Base-by-base conservation (phyloP, 768 basidiomycete genomes). In the Hortiboletus flavorubellus region DNA sequence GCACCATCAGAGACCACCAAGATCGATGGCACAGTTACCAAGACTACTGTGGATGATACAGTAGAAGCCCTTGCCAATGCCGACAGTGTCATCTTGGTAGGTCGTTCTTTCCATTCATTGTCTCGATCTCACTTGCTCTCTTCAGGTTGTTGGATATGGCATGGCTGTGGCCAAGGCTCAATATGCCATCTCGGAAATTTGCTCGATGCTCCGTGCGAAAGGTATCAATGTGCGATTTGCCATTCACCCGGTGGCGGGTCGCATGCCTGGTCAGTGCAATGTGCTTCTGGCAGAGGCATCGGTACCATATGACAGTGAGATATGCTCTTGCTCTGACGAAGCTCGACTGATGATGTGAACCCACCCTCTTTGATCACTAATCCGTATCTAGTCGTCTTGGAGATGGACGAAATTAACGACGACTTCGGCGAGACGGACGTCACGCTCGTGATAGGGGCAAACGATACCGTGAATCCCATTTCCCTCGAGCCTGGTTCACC, bases 351-450 rank as follows among this genome's bases (percentile, higher is more conserved):
- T 45, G 12, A 54, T 41, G 23, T 50, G 39, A 35, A 49, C 37
- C 18, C 46, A 30, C 15, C n/a, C 21, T 41, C 18, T 14, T 10
- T 23, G 31, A 56, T 43, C 18, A 3, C 34, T 11, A 34, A 57
- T 23, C 29, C 15, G 31, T 33, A 16, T 34, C 29, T 61, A 92
- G 91, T 93, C 60, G 91, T 93, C 39, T 76, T 89, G 55, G 92
- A 94, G 73, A 93, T 94, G 92, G 92, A 94, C 57, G 92, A 94
- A 72, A 93, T 94, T 75, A 93, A 94, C 66, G 90, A 93, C 39
- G 92, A 94, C 67, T 94, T 94, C 70, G 76, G 78, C 49, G 89
- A 91, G 35, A 94, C 92, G 0, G 92, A 94, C 65, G 81, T 94
- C n/a, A 89, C 87, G 8, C 81, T 94, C 18, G 92, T 93, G 59